Evolutionary conservation across 108 stramenopile genomes (phyloP).

Genomic region (Aurantiochytrium sp.): DNA sequence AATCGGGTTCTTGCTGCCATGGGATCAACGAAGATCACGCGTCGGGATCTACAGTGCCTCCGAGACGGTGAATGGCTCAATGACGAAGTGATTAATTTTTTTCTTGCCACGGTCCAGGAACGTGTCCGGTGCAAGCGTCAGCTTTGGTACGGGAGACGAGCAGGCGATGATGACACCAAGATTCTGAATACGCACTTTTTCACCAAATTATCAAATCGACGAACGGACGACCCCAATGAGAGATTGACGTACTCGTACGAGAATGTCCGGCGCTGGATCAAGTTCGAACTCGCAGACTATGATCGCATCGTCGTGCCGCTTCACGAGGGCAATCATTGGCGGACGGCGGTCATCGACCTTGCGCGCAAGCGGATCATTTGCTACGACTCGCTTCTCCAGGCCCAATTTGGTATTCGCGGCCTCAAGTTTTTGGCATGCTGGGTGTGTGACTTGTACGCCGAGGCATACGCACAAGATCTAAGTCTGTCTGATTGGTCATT

Average conservation of each 20-base stretch:
- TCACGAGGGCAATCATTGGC: neutral
- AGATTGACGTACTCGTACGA: neutral
- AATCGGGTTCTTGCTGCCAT: neutral
- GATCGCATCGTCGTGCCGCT: neutral
- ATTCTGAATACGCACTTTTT: neutral
- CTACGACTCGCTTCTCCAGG: neutral
- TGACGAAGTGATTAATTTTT: neutral
- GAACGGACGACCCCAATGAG: neutral
- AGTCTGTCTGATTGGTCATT: neutral
- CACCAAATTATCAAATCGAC: neutral
- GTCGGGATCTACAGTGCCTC: neutral
- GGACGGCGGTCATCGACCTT: neutral
- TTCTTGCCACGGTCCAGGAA: neutral
- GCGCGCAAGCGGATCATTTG: neutral
- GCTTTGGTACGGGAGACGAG: too few relatives aligned
- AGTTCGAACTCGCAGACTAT: neutral
- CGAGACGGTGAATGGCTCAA: slow-evolving; percentile 6
- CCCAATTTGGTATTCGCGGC: neutral
- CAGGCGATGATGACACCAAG: neutral
- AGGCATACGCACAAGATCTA: neutral
- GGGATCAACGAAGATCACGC: neutral
- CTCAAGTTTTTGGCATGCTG: neutral
- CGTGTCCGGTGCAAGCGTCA: neutral
- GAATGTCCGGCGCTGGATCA: neutral
- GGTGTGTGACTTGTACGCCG: neutral